Evolutionary conservation across 2,329 filamentous ascomycete genomes (phyloP).

Genomic region (Colletotrichum shisoi): DNA sequence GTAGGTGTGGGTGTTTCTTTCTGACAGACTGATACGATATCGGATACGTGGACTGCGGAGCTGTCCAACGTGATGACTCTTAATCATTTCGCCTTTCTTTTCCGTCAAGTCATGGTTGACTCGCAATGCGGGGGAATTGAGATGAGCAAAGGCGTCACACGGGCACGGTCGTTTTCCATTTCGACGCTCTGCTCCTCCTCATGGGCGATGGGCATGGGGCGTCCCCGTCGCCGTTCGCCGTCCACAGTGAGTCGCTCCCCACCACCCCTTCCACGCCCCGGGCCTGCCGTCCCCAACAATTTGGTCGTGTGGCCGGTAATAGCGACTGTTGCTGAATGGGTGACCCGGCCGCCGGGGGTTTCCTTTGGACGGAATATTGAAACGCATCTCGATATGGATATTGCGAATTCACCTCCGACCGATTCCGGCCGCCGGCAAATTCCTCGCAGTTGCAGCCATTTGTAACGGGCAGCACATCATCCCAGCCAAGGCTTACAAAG

Average conservation of each 20-base stretch:
- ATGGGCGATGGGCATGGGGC: neutral
- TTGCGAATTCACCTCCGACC: neutral
- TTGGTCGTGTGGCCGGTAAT: constrained; percentile 22
- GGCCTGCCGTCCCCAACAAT: constrained; percentile 14
- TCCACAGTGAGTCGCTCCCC: neutral
- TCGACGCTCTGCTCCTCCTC: neutral
- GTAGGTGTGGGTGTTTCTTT: neutral
- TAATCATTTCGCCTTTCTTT: neutral
- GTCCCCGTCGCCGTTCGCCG: neutral
- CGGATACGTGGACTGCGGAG: constrained; percentile 10
- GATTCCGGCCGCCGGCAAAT: neutral
- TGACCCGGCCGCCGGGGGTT: neutral
- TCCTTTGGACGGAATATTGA: neutral
- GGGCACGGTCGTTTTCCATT: constrained; percentile 1
- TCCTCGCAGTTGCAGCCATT: neutral
- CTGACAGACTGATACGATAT: constrained; percentile 10
- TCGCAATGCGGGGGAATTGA: constrained; percentile 5
- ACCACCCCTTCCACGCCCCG: constrained; percentile 4
- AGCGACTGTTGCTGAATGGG: neutral
- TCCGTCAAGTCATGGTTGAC: neutral
- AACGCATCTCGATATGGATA: neutral
- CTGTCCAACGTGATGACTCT: constrained; percentile 3
- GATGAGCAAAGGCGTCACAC: constrained; percentile 10
- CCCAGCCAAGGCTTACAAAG: constrained; percentile 2
- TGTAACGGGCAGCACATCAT: neutral